Base-by-base conservation (phyloP, 140 eudicot genomes). In the Flaveria floridana region DNA sequence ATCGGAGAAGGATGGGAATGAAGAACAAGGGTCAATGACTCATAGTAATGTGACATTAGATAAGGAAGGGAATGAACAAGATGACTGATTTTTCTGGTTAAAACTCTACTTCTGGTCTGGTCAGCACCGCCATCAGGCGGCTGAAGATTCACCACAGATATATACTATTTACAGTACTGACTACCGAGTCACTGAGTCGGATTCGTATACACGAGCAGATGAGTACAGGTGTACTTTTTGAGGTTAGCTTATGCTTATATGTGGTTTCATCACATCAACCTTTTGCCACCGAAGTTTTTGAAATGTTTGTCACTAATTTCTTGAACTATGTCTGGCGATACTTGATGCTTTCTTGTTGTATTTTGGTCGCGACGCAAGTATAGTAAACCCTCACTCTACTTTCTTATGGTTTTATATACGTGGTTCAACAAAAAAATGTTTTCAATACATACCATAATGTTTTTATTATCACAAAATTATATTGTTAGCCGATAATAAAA, bases 161-260 rank as follows among this genome's bases (percentile, higher is more conserved):
- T 47, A 71, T 58, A 21, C 39, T 51, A 11, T 47, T 46, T 42
- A 2, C 25, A 20, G 23, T 68, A 39, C 47, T n/a, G 56, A 20
- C 16, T 68, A 39, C 47, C 11, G 56, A 67, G 53, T 68, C 61
- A 46, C 23, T 6, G 39, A 68, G 61, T 57, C 37, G 61, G 76
- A 68, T 47, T 42, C 16, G 18, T 42, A 44, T 68, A 23, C 3
- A 6, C 28, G 58, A 50, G 61, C 74, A n/a, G 48, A 78, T 19
- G 82, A 53, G 74, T 68, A 41, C 12, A 67, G 12, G 79, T 72
- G 75, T 73, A 65, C 46, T 65, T 65, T 44, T 72, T 57, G 53
- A 51, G 28, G 71, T 13, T 70, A 68, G 50, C 15, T 76, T 66
- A 51, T 37, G 50, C 18, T 76, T 66, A 20, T 65, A 68, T 52